A percentile compares a stretch with the other conserved stretches of the same genome.
Evolutionary conservation across 352 stramenopile genomes (phyloP).

Genomic region (Phytophthora quininea): DNA sequence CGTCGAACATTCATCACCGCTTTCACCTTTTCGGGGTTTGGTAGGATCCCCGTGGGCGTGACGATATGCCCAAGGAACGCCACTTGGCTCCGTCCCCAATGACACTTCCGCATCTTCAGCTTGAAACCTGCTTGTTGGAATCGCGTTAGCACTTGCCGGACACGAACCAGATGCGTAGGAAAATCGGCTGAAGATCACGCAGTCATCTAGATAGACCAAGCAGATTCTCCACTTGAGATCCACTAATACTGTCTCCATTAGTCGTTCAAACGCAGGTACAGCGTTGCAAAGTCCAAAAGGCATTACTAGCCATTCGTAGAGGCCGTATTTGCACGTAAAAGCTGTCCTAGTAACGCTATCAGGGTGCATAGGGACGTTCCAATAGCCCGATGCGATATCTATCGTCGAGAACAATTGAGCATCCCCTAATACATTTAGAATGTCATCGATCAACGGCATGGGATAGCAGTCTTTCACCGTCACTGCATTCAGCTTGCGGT

Average conservation of each 20-base stretch:
- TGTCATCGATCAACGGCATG: conserved; percentile 1
- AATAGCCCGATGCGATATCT: not conserved
- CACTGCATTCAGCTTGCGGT: not conserved
- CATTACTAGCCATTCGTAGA: conserved; percentile 2
- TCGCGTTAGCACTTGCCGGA: not conserved
- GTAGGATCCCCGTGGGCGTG: not conserved
- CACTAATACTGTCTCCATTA: not conserved
- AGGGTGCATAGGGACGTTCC: not conserved
- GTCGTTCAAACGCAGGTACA: not conserved
- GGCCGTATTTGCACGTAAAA: conserved; percentile 1
- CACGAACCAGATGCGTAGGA: not conserved
- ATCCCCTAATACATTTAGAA: not conserved
- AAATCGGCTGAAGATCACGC: conserved; percentile 4
- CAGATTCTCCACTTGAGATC: not conserved
- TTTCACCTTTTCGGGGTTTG: not conserved
- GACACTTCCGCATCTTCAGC: conserved; percentile 3
- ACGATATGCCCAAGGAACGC: not conserved
- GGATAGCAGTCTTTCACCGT: conserved; percentile 1
- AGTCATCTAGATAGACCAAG: not conserved
- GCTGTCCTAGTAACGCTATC: not conserved
- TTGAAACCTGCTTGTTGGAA: not conserved
- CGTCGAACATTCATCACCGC: not conserved
- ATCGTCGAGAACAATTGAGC: conserved; percentile 1
- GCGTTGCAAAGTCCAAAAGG: not conserved
- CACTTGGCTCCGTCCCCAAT: not conserved